Conservation (phyloP, 2,329 filamentous ascomycete species). For the Dactylellina sp. region DNA sequence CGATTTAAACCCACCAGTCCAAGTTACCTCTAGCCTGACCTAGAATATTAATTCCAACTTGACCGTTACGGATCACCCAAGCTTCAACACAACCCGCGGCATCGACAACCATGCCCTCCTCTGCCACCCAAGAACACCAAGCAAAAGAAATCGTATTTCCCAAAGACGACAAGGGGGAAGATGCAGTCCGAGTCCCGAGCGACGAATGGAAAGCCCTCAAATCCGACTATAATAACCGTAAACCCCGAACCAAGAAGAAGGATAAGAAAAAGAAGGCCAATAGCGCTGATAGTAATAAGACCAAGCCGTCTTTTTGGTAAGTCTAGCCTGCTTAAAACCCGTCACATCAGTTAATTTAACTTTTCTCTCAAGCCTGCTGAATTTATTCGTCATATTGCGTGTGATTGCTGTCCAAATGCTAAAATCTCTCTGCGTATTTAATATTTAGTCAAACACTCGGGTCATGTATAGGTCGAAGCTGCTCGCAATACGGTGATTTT, state of each 20-base stretch:
- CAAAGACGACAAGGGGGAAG: constrained; percentile 25
- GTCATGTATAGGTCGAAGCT: constrained; percentile 32
- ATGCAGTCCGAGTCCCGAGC: constrained; percentile 16
- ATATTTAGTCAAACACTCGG: constrained; percentile 26
- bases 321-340: not conserved
- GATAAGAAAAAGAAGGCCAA: no score
- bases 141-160: not conserved
- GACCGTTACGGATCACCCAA: no score
- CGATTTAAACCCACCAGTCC: no score
- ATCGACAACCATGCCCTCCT: not conserved
- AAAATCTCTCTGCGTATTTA: no score
- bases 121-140: not conserved
- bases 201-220: not conserved
- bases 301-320: constrained; percentile 13
- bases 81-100: no score
- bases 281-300: no score
- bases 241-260: not conserved
- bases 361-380: no score
- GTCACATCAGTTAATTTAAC: no score
- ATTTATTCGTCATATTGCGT: no score
- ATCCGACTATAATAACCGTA: not conserved
- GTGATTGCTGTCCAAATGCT: no score
- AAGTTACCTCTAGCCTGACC: no score
- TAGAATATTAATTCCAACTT: no score
- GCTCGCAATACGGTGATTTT: constrained; percentile 28